phyloP scores from a whole-genome alignment of 2,329 filamentous ascomycete genomes.

The Macrophomina tecta region DNA sequence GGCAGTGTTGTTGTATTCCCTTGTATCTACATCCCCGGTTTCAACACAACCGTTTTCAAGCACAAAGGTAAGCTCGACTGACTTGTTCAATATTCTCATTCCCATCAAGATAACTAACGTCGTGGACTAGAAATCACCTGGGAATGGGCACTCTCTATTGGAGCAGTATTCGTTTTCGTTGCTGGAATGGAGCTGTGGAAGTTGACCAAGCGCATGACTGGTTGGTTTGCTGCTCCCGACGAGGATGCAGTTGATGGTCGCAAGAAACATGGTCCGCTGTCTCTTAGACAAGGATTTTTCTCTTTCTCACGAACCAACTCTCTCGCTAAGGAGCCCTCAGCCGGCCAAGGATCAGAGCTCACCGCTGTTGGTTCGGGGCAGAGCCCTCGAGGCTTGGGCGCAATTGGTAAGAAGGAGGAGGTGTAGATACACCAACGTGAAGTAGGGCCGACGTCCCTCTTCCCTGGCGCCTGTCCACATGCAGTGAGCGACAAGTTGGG shows the following conservation, averaged over 20 bases:
- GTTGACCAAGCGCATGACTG: constrained; percentile 31
- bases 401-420: constrained; percentile 12
- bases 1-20: constrained; percentile 65
- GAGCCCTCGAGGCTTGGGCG: constrained; percentile 1
- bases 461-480: too few species aligned
- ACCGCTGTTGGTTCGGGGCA: constrained; percentile 15
- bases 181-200: constrained; percentile 36
- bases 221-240: constrained; percentile 33
- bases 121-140: constrained; percentile 30
- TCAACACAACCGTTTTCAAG: constrained; percentile 37
- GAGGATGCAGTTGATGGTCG: constrained; percentile 24
- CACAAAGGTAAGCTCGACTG: constrained; percentile 29
- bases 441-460: too few species aligned
- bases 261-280: constrained; percentile 19
- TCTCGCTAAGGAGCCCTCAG: constrained; percentile 22
- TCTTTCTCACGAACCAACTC: constrained; percentile 32
- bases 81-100: too few species aligned
- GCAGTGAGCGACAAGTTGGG: too few species aligned
- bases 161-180: constrained; percentile 33
- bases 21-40: constrained; percentile 49
- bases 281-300: constrained; percentile 34
- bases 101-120: neutral
- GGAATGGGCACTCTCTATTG: constrained; percentile 34
- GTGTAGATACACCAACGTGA: neutral
- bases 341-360: constrained; percentile 8